Evolutionary conservation across 768 basidiomycete species (phyloP).

Genomic region (Imleria badia): DNA sequence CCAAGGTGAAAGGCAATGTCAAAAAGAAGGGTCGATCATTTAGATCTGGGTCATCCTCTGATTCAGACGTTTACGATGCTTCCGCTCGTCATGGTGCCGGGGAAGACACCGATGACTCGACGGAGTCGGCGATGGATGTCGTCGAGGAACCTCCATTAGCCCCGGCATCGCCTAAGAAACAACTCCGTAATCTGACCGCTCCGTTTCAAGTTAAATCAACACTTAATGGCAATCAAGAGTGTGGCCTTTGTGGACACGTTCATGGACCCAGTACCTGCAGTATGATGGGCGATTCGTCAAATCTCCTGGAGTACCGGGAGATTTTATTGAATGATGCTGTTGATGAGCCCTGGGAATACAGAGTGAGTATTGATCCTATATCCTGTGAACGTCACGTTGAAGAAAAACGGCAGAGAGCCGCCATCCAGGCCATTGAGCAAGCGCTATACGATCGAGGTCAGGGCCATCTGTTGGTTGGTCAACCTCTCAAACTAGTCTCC

Average conservation of each 20-base stretch:
- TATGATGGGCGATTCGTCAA: slow-evolving; percentile 65
- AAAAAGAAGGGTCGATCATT: slow-evolving; percentile 35
- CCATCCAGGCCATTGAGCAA: slow-evolving; percentile 69
- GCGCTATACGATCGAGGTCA: slow-evolving; percentile 57
- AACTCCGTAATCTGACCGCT: background rate
- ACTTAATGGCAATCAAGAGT: slow-evolving; percentile 29
- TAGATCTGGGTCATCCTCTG: slow-evolving; percentile 36
- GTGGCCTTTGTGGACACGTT: slow-evolving; percentile 59
- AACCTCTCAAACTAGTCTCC: slow-evolving; percentile 59
- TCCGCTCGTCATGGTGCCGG: slow-evolving; percentile 15
- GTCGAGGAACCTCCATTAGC: slow-evolving; percentile 1
- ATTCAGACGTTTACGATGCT: slow-evolving; percentile 40
- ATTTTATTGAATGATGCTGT: slow-evolving; percentile 63
- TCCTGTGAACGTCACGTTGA: slow-evolving; percentile 6
- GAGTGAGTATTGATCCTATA: slow-evolving; percentile 43
- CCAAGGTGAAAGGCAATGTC: slow-evolving; percentile 35
- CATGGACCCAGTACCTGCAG: slow-evolving; percentile 54
- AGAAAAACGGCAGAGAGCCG: slow-evolving; percentile 47
- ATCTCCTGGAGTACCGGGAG: slow-evolving; percentile 67
- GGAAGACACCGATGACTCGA: slow-evolving; percentile 25
- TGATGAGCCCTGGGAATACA: slow-evolving; percentile 63
- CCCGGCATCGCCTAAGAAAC: slow-evolving; percentile 1
- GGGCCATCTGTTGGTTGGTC: slow-evolving; percentile 54
- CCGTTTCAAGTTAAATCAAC: background rate
- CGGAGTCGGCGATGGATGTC: slow-evolving; percentile 24